Conservation (phyloP, 2,329 filamentous ascomycete genomes). For the Pseudogymnoascus sp. region DNA sequence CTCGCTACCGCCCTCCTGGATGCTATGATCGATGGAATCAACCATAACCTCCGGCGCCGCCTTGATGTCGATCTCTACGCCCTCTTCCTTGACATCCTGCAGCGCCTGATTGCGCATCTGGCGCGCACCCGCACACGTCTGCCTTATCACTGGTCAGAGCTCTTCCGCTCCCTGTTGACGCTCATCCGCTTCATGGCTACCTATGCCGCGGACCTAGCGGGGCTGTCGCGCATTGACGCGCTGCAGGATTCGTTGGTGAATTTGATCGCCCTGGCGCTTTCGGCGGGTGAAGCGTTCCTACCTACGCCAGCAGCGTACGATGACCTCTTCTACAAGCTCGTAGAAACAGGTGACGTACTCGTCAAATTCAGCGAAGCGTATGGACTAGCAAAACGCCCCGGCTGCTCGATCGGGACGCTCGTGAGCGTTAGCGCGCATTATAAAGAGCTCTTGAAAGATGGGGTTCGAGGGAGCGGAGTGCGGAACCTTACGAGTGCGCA, state of each 20-base stretch:
- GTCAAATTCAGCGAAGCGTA: conserved; percentile 77
- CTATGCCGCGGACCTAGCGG: conserved; percentile 70
- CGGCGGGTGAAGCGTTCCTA: conserved; percentile 81
- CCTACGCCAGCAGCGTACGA: conserved; percentile 84
- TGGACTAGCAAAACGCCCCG: conserved; percentile 45
- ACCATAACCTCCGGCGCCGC: conserved; percentile 81
- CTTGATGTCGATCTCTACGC: conserved; percentile 81
- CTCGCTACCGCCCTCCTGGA: conserved; percentile 74
- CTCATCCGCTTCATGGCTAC: conserved; percentile 85
- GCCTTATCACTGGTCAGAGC: conserved; percentile 86
- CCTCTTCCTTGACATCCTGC: conserved; percentile 70
- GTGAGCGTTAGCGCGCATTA: conserved; percentile 81
- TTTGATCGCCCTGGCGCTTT: conserved; percentile 74
- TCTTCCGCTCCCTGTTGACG: conserved; percentile 82
- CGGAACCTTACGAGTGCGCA: conserved; percentile 73
- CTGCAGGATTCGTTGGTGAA: conserved; percentile 74
- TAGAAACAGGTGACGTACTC: conserved; percentile 80
- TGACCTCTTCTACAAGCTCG: conserved; percentile 96
- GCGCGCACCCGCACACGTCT: conserved; percentile 75
- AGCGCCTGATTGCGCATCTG: conserved; percentile 76
- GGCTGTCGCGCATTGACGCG: conserved; percentile 58
- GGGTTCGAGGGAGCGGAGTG: conserved; percentile 41
- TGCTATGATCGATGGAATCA: conserved; percentile 81
- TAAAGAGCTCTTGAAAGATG: conserved; percentile 65
- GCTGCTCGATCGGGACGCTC: conserved; percentile 73